Evolutionary conservation across 2,329 filamentous ascomycete genomes (phyloP).

Genomic region (Diaporthe longicolla): DNA sequence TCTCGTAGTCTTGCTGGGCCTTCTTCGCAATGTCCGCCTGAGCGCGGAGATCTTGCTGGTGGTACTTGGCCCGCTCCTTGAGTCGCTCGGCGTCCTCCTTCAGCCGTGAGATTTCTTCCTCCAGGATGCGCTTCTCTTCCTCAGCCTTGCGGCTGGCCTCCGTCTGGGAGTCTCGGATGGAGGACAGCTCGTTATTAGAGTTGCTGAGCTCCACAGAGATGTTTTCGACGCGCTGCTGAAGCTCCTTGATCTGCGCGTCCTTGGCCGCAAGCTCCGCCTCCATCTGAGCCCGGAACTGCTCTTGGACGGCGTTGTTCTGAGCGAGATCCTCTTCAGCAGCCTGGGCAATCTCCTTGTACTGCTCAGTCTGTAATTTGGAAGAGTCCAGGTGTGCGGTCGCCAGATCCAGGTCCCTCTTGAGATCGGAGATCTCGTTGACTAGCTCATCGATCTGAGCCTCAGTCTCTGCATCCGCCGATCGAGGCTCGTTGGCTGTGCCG

Average conservation of each 20-base stretch:
- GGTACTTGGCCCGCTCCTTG: conserved; percentile 83
- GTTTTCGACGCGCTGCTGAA: conserved; percentile 87
- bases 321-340: conserved; percentile 89
- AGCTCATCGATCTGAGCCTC: conserved; percentile 82
- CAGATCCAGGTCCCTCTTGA: conserved; percentile 89
- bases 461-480: conserved; percentile 57
- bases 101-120: conserved; percentile 83
- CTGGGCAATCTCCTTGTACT: conserved; percentile 91
- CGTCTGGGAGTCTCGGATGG: conserved; percentile 83
- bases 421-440: conserved; percentile 84
- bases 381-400: conserved; percentile 85
- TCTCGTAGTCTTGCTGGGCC: conserved; percentile 95
- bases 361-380: conserved; percentile 84
- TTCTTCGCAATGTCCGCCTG: conserved; percentile 95
- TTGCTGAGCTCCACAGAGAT: conserved; percentile 84
- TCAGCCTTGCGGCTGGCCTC: conserved; percentile 80
- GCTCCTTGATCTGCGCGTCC: conserved; percentile 82
- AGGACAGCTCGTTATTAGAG: conserved; percentile 86
- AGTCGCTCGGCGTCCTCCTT: conserved; percentile 88
- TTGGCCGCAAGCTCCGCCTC: conserved; percentile 83
- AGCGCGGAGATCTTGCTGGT: conserved; percentile 91
- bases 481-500: conserved; percentile 58
- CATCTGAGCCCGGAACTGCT: conserved; percentile 90
- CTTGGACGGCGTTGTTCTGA: conserved; percentile 82
- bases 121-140: conserved; percentile 84